Evolutionary conservation across 202 grass and related monocot species (phyloP).

Genomic region (Digitaria exilis): DNA sequence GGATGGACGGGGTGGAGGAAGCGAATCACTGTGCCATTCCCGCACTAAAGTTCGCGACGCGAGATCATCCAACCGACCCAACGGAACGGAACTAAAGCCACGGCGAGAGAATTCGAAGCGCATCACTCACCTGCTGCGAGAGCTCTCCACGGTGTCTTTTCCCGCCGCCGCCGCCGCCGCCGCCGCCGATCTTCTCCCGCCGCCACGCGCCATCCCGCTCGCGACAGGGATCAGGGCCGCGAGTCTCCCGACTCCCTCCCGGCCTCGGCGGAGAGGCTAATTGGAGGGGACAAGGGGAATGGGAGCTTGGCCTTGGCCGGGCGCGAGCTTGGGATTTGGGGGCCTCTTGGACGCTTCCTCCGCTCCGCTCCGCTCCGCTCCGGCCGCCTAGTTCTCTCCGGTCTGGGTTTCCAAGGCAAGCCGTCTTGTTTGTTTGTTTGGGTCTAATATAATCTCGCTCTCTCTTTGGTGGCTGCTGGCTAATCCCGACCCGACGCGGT

Average conservation of each 20-base stretch:
- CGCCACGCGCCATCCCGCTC: not conserved
- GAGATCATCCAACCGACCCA: not conserved
- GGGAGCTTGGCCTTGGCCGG: not conserved
- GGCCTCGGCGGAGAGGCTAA: constrained; percentile 14
- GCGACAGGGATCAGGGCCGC: not conserved
- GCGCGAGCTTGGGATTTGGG: constrained; percentile 20
- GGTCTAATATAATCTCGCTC: not conserved
- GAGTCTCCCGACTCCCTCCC: not conserved
- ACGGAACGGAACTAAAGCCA: not conserved
- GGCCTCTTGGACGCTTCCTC: not conserved
- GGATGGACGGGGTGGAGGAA: not conserved
- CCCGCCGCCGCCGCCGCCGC: not conserved
- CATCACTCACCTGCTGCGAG: constrained; percentile 28
- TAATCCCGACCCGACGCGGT: not conserved
- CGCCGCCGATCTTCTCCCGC: not conserved
- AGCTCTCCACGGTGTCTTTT: not conserved
- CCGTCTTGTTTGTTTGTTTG: not conserved
- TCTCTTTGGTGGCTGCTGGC: too few relatives aligned
- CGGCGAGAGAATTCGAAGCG: not conserved
- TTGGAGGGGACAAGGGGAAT: not conserved
- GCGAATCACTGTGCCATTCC: constrained; percentile 28
- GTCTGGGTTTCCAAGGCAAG: constrained; percentile 26
- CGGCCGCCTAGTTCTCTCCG: constrained; percentile 17
- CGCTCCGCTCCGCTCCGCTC: too few relatives aligned
- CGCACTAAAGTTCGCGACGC: not conserved